These are phyloP conservation scores for Auricularia sp. DNA, from an alignment of 768 basidiomycete genomes.

Conservation along the genomic window DNA sequence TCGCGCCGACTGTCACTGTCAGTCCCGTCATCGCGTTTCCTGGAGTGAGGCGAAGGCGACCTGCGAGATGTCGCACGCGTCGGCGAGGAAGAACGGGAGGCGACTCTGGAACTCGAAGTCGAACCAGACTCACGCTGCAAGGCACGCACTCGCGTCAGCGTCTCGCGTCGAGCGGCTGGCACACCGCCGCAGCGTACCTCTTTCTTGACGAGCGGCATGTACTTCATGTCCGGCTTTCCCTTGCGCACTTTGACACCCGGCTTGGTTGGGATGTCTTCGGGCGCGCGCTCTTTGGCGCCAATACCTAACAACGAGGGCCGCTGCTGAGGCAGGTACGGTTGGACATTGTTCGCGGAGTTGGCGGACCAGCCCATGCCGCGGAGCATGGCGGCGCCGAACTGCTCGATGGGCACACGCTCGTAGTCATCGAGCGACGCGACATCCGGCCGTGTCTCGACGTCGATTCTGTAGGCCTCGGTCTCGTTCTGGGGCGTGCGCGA, in stretches of 20 bases:
- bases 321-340: conserved; percentile 73
- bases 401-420: conserved; percentile 78
- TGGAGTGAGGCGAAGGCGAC: conserved; percentile 30
- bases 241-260: conserved; percentile 22
- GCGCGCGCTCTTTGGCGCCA: conserved; percentile 82
- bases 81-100: conserved; percentile 26
- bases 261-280: conserved; percentile 34
- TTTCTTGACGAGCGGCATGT: conserved; percentile 72
- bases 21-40: conserved; percentile 11
- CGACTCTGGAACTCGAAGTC: conserved; percentile 25
- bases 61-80: conserved; percentile 39
- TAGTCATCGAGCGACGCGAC: conserved; percentile 76
- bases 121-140: conserved; percentile 13
- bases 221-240: conserved; percentile 59
- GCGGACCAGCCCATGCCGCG: conserved; percentile 97
- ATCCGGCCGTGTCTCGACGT: conserved; percentile 72
- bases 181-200: conserved; percentile 25
- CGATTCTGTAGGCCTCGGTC: conserved; percentile 74
- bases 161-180: background rate
- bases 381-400: conserved; percentile 87
- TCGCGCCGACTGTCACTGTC: conserved; percentile 15
- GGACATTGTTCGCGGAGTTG: conserved; percentile 56
- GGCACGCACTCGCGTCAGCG: background rate
- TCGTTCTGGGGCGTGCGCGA: conserved; percentile 47
- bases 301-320: conserved; percentile 86